Base-by-base conservation (phyloP, 306 rosid genomes). In the Rubus idaeus region DNA sequence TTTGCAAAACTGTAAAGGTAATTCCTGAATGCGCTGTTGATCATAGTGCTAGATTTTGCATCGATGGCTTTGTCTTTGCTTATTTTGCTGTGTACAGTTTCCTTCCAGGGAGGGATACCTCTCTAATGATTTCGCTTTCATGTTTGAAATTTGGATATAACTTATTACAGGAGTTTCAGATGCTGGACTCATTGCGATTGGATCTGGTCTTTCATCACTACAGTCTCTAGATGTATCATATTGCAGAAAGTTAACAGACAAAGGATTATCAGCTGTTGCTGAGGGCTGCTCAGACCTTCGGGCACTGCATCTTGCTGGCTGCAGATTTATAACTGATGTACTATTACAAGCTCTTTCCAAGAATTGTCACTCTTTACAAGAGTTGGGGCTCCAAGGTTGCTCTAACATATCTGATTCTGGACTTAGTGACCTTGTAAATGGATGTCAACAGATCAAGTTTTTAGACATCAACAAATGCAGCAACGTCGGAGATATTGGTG, bases 401-500 rank as follows among this genome's bases (percentile, higher is more conserved):
- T 82, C 78, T 26, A 86, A 79, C 71, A 81, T 95, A 68, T 87
- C 96, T 63, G 96, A 95, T 71, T 68, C 83, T 35, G 99, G 99
- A 50, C 75, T 95, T 18, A 69, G 77, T 9, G 78, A 68, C 77
- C 99, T 92, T 77, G 93, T 87, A 14, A 78, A 68, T 45, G 97
- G 97, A 35, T 95, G 99, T 79, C 75, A 26, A 16, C 81, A 6
- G 40, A 92, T 95, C 79, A 78, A 74, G 75, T 55, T 74, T 77
- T 79, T 95, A 51, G 96, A 95, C 85, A 68, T 92, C 67, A 95
- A 87, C 74, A 95, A 92, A 78, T 95, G 99, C 88, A 90, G 91
- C 71, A 90, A 87, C 23, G 75, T 92, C 18, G 88, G 97, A 68
- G 96, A 95, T 79, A 53, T 73, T 37, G 99, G 99, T 35, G 86